A percentile compares a stretch with the other conserved stretches of the same genome.
phyloP scores from a whole-genome alignment of 2,329 filamentous ascomycete species.

The Diaporthe ilicicola region DNA sequence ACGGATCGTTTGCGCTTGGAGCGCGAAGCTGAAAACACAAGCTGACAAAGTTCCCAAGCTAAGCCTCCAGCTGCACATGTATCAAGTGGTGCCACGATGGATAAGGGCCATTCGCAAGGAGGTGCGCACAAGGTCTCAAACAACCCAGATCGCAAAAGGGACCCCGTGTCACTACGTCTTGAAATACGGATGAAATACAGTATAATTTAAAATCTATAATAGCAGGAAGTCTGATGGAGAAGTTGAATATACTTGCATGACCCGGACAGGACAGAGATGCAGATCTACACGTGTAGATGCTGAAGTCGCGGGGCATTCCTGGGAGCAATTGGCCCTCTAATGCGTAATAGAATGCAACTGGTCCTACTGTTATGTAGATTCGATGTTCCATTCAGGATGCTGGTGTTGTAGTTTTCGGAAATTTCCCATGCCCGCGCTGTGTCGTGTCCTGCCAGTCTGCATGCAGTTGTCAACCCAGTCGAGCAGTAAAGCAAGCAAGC shows the following conservation, averaged over 20 bases:
- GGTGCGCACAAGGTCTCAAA: neutral
- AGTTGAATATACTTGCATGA: neutral
- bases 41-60: neutral
- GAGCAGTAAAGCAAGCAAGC: no score
- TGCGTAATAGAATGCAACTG: neutral
- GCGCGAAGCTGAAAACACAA: neutral
- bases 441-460: neutral
- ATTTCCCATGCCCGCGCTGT: neutral
- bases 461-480: neutral
- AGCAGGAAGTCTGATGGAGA: constrained; percentile 20
- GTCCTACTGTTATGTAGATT: neutral
- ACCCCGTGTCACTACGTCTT: neutral
- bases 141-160: neutral
- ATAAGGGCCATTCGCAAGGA: neutral
- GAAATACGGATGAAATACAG: no score
- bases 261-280: neutral
- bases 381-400: neutral
- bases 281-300: neutral
- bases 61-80: no score
- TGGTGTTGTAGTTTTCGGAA: neutral
- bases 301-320: constrained; percentile 5
- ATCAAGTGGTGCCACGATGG: neutral
- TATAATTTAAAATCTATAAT: neutral
- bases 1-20: neutral
- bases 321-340: neutral